Evolutionary conservation across 2,329 filamentous ascomycete species (phyloP).

Genomic region (Drechslerella dactyloides): DNA sequence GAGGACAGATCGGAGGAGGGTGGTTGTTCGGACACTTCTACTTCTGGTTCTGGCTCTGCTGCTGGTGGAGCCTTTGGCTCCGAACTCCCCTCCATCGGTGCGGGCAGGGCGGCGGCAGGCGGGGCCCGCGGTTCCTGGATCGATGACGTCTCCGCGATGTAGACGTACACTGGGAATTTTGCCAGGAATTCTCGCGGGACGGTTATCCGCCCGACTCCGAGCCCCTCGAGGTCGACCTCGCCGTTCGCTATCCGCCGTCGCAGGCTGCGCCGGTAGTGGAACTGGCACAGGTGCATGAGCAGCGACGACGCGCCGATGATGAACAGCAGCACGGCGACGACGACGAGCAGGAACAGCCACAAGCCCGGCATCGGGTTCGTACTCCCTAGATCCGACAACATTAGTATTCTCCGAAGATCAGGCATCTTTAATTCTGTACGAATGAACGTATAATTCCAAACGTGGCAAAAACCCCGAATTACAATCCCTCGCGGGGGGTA

Average conservation of each 20-base stretch:
- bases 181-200: slow-evolving; percentile 76
- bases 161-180: slow-evolving; percentile 78
- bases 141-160: slow-evolving; percentile 62
- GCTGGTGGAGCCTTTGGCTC: background rate
- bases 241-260: slow-evolving; percentile 74
- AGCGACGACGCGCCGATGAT: slow-evolving; percentile 72
- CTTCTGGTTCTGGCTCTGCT: background rate
- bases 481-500: background rate
- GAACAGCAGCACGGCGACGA: slow-evolving; percentile 73
- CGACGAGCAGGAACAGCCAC: slow-evolving; percentile 78
- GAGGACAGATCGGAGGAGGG: no score
- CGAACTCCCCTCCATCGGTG: background rate
- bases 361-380: slow-evolving; percentile 69
- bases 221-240: slow-evolving; percentile 82
- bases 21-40: background rate
- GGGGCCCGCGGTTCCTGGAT: slow-evolving; percentile 10
- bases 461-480: background rate
- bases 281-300: slow-evolving; percentile 78
- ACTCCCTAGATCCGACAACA: slow-evolving; percentile 60
- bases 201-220: slow-evolving; percentile 81
- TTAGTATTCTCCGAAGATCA: slow-evolving; percentile 31
- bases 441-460: background rate
- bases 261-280: slow-evolving; percentile 71
- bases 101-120: slow-evolving; percentile 10
- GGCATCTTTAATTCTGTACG: background rate